phyloP scores from a whole-genome alignment of 257 asterid species.

The Ligustrum vulgare region DNA sequence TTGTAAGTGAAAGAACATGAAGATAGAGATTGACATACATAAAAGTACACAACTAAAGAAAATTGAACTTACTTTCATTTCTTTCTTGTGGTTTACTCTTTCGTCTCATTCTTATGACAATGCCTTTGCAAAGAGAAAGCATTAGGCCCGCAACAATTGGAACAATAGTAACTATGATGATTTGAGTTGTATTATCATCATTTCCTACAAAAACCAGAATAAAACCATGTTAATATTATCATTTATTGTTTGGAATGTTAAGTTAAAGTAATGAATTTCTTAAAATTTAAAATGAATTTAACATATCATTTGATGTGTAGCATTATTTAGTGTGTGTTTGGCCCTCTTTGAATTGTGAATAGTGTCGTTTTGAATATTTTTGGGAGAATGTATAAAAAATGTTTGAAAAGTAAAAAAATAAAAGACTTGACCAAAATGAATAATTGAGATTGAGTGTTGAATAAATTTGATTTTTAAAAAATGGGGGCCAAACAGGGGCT shows the following conservation, averaged over 20 bases:
- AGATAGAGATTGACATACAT: background rate
- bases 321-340: too few species aligned
- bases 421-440: too few species aligned
- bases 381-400: too few species aligned
- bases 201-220: conserved; percentile 33
- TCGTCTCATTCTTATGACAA: conserved; percentile 18
- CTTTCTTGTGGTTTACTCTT: conserved; percentile 5
- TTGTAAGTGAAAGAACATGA: background rate
- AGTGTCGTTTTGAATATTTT: too few species aligned
- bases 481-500: too few species aligned
- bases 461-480: too few species aligned
- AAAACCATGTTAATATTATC: conserved; percentile 15
- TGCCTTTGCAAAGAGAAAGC: conserved; percentile 17
- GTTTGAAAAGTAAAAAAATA: too few species aligned
- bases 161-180: conserved; percentile 19
- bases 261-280: too few species aligned
- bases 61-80: background rate
- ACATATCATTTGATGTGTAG: background rate
- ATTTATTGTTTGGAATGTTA: background rate
- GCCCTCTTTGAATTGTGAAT: too few species aligned
- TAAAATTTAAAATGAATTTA: too few species aligned
- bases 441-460: too few species aligned
- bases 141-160: conserved; percentile 12
- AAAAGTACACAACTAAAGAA: background rate
- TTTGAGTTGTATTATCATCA: conserved; percentile 5